These are phyloP conservation scores for Albizia julibrissin DNA, from an alignment of 306 rosid species.

Conservation along the genomic window DNA sequence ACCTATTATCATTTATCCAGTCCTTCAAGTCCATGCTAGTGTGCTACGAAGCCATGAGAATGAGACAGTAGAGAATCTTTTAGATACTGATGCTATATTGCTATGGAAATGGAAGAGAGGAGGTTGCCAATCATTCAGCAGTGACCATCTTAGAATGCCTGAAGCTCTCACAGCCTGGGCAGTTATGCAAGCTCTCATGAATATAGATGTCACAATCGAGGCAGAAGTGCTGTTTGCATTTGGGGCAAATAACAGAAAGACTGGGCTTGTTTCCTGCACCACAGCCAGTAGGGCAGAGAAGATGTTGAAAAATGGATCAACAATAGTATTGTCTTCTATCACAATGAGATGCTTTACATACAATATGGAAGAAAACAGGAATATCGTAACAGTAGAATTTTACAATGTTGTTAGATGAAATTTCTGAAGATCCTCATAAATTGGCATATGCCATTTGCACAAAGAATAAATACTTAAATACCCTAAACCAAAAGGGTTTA, in stretches of 20 bases:
- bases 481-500: constrained; percentile 5
- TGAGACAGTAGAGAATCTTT: constrained; percentile 14
- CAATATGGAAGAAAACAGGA: background rate
- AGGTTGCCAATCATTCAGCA: constrained; percentile 39
- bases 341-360: background rate
- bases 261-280: constrained; percentile 73
- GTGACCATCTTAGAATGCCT: constrained; percentile 57
- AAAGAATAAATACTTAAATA: constrained; percentile 2
- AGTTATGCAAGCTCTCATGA: constrained; percentile 91
- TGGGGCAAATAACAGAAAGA: constrained; percentile 74
- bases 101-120: background rate
- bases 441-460: background rate
- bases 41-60: background rate
- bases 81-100: background rate
- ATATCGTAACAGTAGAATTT: background rate
- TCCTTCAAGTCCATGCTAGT: background rate
- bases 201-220: constrained; percentile 87
- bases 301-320: constrained; percentile 7
- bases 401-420: background rate
- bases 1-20: constrained; percentile 2
- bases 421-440: background rate
- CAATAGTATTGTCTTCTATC: background rate
- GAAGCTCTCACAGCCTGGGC: constrained; percentile 92
- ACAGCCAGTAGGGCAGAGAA: constrained; percentile 17
- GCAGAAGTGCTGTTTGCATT: constrained; percentile 86